Conservation (phyloP, 306 rosid genomes). For the Fragaria vesca region DNA sequence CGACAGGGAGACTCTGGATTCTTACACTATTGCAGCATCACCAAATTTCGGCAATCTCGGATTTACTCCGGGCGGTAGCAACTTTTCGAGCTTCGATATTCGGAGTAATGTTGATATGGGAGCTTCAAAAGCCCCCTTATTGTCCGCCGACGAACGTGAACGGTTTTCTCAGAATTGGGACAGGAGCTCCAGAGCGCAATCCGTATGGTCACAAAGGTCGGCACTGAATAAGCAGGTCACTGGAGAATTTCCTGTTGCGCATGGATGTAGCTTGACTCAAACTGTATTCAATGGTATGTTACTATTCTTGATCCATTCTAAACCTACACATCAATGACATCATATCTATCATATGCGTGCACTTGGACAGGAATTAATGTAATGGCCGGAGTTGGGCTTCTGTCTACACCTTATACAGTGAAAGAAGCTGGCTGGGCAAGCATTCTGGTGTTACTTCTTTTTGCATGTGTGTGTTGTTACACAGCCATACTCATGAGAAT, state of each 20-base stretch:
- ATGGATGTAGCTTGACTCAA: conserved; percentile 76
- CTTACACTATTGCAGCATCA: conserved; percentile 71
- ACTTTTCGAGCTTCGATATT: conserved; percentile 45
- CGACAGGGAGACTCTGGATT: conserved; percentile 70
- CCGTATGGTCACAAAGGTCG: conserved; percentile 51
- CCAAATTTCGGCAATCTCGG: conserved; percentile 52
- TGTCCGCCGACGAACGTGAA: conserved; percentile 39
- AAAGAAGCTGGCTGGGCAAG: conserved; percentile 84
- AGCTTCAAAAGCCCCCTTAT: conserved; percentile 46
- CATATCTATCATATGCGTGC: no score
- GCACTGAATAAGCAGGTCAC: conserved; percentile 49
- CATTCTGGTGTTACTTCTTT: conserved; percentile 53
- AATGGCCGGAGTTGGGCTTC: conserved; percentile 83
- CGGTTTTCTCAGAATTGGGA: conserved; percentile 23
- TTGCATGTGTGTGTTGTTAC: conserved; percentile 72
- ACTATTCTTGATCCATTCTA: background rate
- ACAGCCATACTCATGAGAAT: conserved; percentile 76
- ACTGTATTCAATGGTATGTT: conserved; percentile 73
- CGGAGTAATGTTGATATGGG: conserved; percentile 43
- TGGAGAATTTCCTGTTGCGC: conserved; percentile 55
- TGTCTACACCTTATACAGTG: conserved; percentile 66
- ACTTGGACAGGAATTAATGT: conserved; percentile 65
- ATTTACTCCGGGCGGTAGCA: conserved; percentile 42
- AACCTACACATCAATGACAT: no score
- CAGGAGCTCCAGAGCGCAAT: conserved; percentile 38